Percentiles rank a stretch among this genome's conserved stretches.
phyloP scores from a whole-genome alignment of 441 rosid species.

The Erodium moschatum region DNA sequence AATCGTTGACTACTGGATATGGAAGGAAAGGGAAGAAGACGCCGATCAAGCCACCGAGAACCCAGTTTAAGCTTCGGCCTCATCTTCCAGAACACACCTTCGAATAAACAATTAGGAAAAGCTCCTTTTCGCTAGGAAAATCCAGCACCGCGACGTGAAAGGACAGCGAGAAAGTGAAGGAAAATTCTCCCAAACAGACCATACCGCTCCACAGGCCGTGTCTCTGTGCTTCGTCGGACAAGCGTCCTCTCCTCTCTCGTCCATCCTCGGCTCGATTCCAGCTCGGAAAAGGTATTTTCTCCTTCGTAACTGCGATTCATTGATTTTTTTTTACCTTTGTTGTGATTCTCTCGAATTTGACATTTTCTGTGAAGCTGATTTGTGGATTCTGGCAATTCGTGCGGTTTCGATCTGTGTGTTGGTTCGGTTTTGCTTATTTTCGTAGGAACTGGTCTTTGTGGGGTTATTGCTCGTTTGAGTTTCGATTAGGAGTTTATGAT shows the following conservation, averaged over 20 bases:
- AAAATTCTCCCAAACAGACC: slow-evolving; percentile 11
- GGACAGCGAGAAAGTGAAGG: background rate
- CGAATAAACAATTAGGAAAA: background rate
- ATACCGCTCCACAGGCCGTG: background rate
- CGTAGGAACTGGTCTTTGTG: background rate
- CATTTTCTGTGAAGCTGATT: background rate
- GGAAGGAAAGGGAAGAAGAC: background rate
- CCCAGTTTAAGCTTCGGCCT: background rate
- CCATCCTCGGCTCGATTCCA: background rate
- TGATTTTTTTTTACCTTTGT: background rate
- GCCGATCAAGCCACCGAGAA: background rate
- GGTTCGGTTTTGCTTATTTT: background rate
- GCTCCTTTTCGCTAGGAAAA: background rate
- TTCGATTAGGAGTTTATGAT: background rate
- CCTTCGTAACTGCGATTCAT: background rate
- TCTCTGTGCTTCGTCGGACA: background rate
- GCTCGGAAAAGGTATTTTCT: slow-evolving; percentile 2
- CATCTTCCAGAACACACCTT: background rate
- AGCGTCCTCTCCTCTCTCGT: slow-evolving; percentile 3
- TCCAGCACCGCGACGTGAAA: background rate
- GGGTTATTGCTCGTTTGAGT: background rate
- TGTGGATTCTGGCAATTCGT: background rate
- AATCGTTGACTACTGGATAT: slow-evolving; percentile 5
- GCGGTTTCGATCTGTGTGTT: background rate
- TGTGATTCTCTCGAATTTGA: background rate